phyloP scores from a whole-genome alignment of 2,329 filamentous ascomycete genomes.

The Fusarium gaditjirri region DNA sequence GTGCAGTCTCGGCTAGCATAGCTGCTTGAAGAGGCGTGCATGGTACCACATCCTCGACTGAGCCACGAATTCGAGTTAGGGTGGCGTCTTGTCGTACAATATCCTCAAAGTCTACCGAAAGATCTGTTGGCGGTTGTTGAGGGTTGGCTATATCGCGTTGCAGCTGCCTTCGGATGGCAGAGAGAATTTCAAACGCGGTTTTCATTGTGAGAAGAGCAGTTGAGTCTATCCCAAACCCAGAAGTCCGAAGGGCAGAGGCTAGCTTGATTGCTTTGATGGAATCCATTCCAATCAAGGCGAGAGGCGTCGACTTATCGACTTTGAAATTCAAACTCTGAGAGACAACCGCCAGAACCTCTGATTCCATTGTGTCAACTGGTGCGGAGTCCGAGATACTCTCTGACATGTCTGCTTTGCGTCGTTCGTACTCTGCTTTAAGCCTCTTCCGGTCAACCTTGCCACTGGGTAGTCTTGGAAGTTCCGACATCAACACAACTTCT shows the following conservation, averaged over 20 bases:
- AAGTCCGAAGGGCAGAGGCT: conserved; percentile 69
- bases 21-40: conserved; percentile 81
- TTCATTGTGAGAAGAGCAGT: conserved; percentile 70
- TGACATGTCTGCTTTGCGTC: conserved; percentile 22
- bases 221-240: conserved; percentile 66
- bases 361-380: conserved; percentile 37
- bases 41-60: conserved; percentile 59
- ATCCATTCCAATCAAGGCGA: conserved; percentile 70
- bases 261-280: conserved; percentile 64
- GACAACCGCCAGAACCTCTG: conserved; percentile 54
- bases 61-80: conserved; percentile 28
- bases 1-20: conserved; percentile 81
- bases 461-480: conserved; percentile 80
- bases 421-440: conserved; percentile 64
- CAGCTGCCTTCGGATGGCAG: conserved; percentile 15
- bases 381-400: conserved; percentile 8
- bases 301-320: conserved; percentile 52
- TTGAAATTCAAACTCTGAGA: conserved; percentile 53
- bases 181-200: conserved; percentile 50
- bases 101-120: conserved; percentile 28
- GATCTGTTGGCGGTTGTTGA: conserved; percentile 5
- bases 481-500: conserved; percentile 71
- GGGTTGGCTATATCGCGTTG: background rate
- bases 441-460: conserved; percentile 82
- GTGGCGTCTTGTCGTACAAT: conserved; percentile 32